phyloP scores from a whole-genome alignment of 345 rosid species.

The Syzygium jambos region DNA sequence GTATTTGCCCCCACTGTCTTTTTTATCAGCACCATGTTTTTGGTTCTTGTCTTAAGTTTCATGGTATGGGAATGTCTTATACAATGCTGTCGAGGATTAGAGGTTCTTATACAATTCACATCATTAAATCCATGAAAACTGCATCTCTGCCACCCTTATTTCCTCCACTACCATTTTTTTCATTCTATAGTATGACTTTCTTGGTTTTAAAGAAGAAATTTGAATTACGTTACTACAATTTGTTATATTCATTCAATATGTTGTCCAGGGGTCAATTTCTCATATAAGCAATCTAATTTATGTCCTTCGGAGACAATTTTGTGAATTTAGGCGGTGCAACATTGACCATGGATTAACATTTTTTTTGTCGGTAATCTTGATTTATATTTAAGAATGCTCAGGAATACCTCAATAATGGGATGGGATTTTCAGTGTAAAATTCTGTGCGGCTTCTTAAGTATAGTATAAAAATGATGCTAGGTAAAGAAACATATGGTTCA shows the following conservation, averaged over 20 bases:
- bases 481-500: not conserved
- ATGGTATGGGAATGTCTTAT: not conserved
- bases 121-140: not conserved
- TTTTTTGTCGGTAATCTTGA: not conserved
- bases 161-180: not conserved
- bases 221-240: not conserved
- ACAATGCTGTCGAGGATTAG: not conserved
- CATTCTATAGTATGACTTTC: not conserved
- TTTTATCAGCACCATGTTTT: not conserved
- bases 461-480: not conserved
- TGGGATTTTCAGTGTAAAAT: not conserved
- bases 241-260: not conserved
- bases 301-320: not conserved
- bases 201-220: not conserved
- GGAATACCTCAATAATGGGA: not conserved
- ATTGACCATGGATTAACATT: not conserved
- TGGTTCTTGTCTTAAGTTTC: not conserved
- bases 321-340: not conserved
- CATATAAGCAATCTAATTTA: not conserved
- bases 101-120: not conserved
- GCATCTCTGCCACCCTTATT: not conserved
- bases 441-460: not conserved
- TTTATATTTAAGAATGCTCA: not conserved
- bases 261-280: not conserved
- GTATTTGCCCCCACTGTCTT: constrained; percentile 20